Conservation (phyloP, 2,329 filamentous ascomycete species). For the Epichloe scottii region DNA sequence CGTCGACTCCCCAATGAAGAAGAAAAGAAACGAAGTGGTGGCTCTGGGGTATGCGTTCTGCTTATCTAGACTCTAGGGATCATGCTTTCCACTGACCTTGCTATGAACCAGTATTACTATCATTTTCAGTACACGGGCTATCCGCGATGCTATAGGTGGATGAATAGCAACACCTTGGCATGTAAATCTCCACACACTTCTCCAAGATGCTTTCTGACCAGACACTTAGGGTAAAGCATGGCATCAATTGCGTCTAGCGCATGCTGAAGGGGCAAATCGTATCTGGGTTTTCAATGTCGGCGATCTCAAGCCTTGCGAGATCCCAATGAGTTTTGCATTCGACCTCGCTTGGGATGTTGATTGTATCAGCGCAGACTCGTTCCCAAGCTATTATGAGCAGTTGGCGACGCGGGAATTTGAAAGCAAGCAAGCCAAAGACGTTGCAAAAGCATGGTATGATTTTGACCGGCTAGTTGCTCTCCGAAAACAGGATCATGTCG, state of each 20-base stretch:
- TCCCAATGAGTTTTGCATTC: conserved; percentile 42
- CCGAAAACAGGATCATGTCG: conserved; percentile 48
- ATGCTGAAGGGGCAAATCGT: conserved; percentile 31
- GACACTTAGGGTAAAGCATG: conserved; percentile 19
- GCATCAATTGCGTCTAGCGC: conserved; percentile 45
- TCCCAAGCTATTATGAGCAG: conserved; percentile 31
- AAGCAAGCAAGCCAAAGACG: conserved; percentile 27
- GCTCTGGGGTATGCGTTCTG: conserved; percentile 35
- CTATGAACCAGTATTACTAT: conserved; percentile 27
- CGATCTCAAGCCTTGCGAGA: conserved; percentile 46
- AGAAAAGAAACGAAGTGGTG: conserved; percentile 39
- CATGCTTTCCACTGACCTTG: neutral
- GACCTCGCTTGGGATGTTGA: conserved; percentile 44
- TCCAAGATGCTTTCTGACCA: neutral
- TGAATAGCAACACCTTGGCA: conserved; percentile 47
- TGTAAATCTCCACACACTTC: neutral
- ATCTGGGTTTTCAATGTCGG: conserved; percentile 54
- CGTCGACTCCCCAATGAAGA: conserved; percentile 40
- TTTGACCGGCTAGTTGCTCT: conserved; percentile 37
- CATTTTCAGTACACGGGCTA: conserved; percentile 52
- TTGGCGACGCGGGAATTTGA: conserved; percentile 41
- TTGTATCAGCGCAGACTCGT: conserved; percentile 23
- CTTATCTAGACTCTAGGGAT: no score
- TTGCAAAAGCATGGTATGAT: conserved; percentile 37
- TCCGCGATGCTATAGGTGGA: conserved; percentile 48